Evolutionary conservation across 495 filamentous ascomycete genomes (phyloP).

Genomic region (Daldinia decipiens): DNA sequence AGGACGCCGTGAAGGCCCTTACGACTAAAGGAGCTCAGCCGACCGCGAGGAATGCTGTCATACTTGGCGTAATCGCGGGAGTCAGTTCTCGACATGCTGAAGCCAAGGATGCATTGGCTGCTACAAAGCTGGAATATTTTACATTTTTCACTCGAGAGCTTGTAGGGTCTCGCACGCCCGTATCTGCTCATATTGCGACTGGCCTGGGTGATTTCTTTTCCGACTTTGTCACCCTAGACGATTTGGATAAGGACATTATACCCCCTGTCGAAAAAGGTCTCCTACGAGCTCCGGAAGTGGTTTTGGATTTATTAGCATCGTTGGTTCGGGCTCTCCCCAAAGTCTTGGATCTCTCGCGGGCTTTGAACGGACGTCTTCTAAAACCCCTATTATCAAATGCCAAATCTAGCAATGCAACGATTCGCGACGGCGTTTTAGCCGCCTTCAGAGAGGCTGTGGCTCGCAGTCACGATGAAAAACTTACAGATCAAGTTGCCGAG

Average conservation of each 20-base stretch:
- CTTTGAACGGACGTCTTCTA: slow-evolving; percentile 73
- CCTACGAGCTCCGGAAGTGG: slow-evolving; percentile 87
- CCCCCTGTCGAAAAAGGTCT: slow-evolving; percentile 89
- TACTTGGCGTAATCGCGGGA: slow-evolving; percentile 86
- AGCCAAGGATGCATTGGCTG: slow-evolving; percentile 66
- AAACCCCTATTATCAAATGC: slow-evolving; percentile 87
- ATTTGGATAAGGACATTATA: slow-evolving; percentile 77
- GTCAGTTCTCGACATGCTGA: slow-evolving; percentile 76
- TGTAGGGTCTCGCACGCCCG: slow-evolving; percentile 75
- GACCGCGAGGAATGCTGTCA: slow-evolving; percentile 72
- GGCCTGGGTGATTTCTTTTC: slow-evolving; percentile 86
- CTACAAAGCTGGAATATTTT: slow-evolving; percentile 74
- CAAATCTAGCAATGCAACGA: slow-evolving; percentile 84
- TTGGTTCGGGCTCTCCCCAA: slow-evolving; percentile 74
- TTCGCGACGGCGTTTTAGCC: slow-evolving; percentile 77
- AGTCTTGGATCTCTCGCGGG: slow-evolving; percentile 77
- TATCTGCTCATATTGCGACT: slow-evolving; percentile 76
- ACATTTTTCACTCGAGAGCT: slow-evolving; percentile 87
- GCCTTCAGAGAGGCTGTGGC: slow-evolving; percentile 74
- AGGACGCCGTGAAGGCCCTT: slow-evolving; percentile 70
- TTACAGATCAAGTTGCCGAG: slow-evolving; percentile 71
- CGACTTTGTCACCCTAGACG: slow-evolving; percentile 76
- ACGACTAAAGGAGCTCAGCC: slow-evolving; percentile 70
- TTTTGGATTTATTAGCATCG: slow-evolving; percentile 78
- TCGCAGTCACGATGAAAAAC: slow-evolving; percentile 64